Evolutionary conservation across 129 eudicot genomes (phyloP), one percentile per base, ranked within the genome.

Genomic region (Chrysanthemum lavandulifolium): DNA sequence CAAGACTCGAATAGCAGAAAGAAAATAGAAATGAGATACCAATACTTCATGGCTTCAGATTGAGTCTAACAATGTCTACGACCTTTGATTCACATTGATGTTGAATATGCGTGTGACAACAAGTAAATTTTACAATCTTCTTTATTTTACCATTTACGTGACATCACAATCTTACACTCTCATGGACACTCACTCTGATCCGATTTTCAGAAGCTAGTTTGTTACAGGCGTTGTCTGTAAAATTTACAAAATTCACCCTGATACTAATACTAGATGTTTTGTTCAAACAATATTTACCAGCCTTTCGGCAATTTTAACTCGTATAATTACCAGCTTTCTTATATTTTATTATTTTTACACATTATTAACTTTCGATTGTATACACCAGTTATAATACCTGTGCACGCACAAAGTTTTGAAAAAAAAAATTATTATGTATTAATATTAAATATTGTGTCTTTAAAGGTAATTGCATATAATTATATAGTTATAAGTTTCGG

Each of bases 21-120:
- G 14, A 55, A 74, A 62, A 9, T 43, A 2, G 51, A 66, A 56
- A 14, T 21, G 18, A 65, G 63, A 33, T 77, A 53, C 76, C 72
- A 54, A 13, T n/a, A 15, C 56, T 78, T 69, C 18, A 43, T 62
- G 59, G 57, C 12, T 54, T 61, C 13, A 31, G 49, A 74, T 74
- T 6, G 19, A 74, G 63, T 18, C 13, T 52, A 18, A 10, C 4
- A 45, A 56, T 67, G 67, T 14, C 15, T 21, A 52, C 54, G 7
- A 13, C 45, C 21, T 16, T 73, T 21, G 52, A 29, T 52, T 63
- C 55, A 64, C 52, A 31, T 14, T 52, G 9, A 48, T 63, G 16
- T 52, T 33, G 65, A 33, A 36, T 29, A n/a, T 54, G n/a, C 15
- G 27, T 8, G 45, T 50, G 49, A 3, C 14, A 69, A 33, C 1